phyloP scores from a whole-genome alignment of 352 stramenopile genomes.

The Phytophthora pinifolia region DNA sequence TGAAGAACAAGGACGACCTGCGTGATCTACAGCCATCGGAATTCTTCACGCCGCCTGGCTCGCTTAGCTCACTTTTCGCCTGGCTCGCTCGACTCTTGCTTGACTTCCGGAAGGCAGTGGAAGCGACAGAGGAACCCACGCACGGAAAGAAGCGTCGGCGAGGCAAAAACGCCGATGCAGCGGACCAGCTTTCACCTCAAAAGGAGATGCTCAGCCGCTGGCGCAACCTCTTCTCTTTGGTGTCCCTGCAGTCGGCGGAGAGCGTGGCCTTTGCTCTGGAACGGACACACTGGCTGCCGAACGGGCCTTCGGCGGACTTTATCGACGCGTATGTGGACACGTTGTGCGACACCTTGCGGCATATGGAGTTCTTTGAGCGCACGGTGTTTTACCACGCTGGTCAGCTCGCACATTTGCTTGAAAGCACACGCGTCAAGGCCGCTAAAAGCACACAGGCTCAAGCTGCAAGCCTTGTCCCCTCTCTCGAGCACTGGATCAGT shows the following conservation, averaged over 20 bases:
- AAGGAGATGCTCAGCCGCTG: conserved; percentile 56
- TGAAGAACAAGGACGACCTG: conserved; percentile 44
- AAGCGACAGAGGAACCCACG: conserved; percentile 37
- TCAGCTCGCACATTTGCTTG: conserved; percentile 56
- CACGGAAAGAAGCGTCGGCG: conserved; percentile 52
- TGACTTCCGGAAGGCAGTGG: conserved; percentile 44
- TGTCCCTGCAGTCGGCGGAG: conserved; percentile 58
- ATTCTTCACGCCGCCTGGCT: conserved; percentile 56
- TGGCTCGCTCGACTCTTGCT: conserved; percentile 60
- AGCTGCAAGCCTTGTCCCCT: conserved; percentile 21
- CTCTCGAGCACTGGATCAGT: conserved; percentile 40
- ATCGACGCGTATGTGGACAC: conserved; percentile 48
- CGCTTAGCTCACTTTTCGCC: conserved; percentile 43
- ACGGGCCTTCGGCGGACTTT: conserved; percentile 45
- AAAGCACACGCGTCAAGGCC: conserved; percentile 28
- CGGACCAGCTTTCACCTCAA: conserved; percentile 32
- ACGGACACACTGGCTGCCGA: conserved; percentile 37
- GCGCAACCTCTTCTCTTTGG: conserved; percentile 72
- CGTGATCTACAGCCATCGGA: conserved; percentile 54
- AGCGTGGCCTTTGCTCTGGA: conserved; percentile 68
- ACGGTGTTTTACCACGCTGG: conserved; percentile 63
- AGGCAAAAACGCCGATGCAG: conserved; percentile 31
- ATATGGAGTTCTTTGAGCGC: conserved; percentile 61
- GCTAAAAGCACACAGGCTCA: conserved; percentile 34
- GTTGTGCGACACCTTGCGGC: conserved; percentile 42